These are phyloP conservation scores for Clavispora phyllophila DNA, from an alignment of 805 yeast genomes.

Conservation along the genomic window DNA sequence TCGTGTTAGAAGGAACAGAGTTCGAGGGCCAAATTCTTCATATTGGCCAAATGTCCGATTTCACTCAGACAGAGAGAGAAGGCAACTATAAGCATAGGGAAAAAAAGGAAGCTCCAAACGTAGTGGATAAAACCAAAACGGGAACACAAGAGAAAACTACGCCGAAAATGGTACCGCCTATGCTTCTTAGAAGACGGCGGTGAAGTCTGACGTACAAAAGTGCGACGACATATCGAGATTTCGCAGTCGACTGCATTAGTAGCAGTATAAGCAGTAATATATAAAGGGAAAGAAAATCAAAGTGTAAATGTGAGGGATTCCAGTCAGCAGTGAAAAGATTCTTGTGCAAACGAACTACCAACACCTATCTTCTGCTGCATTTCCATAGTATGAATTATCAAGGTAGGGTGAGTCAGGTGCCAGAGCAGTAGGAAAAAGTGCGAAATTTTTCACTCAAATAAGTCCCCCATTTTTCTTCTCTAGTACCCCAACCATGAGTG, in stretches of 20 bases:
- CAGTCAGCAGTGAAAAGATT: no score
- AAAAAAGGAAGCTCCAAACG: not conserved
- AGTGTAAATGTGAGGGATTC: no score
- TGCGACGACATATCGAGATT: no score
- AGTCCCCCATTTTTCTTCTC: not conserved
- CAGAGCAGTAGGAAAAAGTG: not conserved
- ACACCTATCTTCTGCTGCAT: no score
- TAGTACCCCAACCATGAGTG: conserved; percentile 27
- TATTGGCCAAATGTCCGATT: conserved; percentile 10
- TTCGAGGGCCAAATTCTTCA: conserved; percentile 28
- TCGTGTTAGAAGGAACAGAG: conserved; percentile 36
- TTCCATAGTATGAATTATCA: not conserved
- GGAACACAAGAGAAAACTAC: not conserved
- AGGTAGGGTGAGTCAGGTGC: not conserved
- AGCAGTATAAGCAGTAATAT: not conserved
- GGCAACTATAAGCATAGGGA: not conserved
- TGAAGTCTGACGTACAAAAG: no score
- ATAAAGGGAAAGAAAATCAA: not conserved
- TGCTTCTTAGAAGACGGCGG: conserved; percentile 9
- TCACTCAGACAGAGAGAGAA: conserved; percentile 2
- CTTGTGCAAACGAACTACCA: no score
- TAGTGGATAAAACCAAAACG: not conserved
- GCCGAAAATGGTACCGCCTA: conserved; percentile 14
- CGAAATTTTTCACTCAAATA: conserved; percentile 2
- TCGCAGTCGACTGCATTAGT: not conserved